Evolutionary conservation across 1,284 basidiomycete species (phyloP), one percentile per base, ranked within the genome.

Genomic region (Ganoderma boninense): DNA sequence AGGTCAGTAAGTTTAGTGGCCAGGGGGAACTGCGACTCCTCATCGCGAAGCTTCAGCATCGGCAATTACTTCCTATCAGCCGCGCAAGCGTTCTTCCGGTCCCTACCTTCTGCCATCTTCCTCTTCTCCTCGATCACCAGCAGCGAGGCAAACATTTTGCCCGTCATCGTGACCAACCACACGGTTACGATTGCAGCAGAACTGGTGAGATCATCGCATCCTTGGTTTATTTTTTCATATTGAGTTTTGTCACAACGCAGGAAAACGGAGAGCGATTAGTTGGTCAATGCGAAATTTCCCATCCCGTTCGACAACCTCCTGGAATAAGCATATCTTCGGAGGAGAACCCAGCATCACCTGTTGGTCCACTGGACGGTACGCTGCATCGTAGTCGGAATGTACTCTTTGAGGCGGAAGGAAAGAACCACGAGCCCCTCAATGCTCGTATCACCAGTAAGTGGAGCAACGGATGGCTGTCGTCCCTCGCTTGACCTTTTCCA

Each of bases 201-300:
- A 79, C 85, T 99, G 70, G 95, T 95, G 40, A 82, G 91, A 61
- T 56, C 65, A 2, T 43, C 4, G 11, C 5, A 20, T 23, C 16
- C 10, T 26, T 23, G n/a, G 35, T 23, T 13, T 61, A 11, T n/a
- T 26, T 2, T 26, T 42, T 3, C 49, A 26, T 23, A 4, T 23
- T 52, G n/a, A 52, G 26, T 43, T 13, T n/a, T 57, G n/a, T n/a
- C n/a, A n/a, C 65, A 62, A 65, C 62, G 46, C 49, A 71, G 95
- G 90, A 92, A 77, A 90, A 97, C 76, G 94, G 93, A 8, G 84
- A 87, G 43, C 89, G 88, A 64, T 88, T 99, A 35, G 92, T 98
- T 35, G 97, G 97, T 2, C 97, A 99, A 82, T 98, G 97, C 80
- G 96, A 98, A 79, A 98, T 99, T 74, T 98, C 96, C 0, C 97